Conservation (phyloP, 768 basidiomycete genomes). For the Rhodotorula diobovata region DNA sequence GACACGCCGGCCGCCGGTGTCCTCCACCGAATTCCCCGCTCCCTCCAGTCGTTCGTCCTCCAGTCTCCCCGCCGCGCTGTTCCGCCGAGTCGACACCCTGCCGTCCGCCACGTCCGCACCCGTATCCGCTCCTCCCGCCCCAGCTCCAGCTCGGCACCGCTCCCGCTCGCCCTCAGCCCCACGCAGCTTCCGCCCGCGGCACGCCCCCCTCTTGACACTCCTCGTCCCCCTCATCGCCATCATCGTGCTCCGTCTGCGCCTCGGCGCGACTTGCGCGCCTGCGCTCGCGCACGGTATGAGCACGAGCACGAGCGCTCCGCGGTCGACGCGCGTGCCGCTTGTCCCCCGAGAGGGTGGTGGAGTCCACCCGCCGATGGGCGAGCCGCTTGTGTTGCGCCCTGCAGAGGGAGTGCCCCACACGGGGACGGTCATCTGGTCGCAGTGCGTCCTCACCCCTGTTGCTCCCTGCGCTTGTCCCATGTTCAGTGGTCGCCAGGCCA, state of each 20-base stretch:
- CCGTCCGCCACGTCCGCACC: too few species aligned
- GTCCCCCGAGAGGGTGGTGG: not conserved
- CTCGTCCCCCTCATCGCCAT: not conserved
- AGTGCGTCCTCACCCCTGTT: slow-evolving; percentile 1
- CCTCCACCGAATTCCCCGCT: too few species aligned
- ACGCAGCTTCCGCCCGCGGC: not conserved
- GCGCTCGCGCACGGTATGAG: not conserved
- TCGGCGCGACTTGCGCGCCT: too few species aligned
- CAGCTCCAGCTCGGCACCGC: too few species aligned
- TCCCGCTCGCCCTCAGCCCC: too few species aligned
- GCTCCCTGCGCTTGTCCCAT: not conserved
- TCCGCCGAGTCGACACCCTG: too few species aligned
- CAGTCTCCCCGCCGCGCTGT: too few species aligned
- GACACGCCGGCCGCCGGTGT: too few species aligned
- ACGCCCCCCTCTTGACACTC: not conserved
- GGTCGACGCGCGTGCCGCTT: not conserved
- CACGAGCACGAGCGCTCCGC: not conserved
- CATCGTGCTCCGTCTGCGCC: not conserved
- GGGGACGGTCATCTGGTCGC: slow-evolving; percentile 18
- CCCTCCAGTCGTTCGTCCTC: too few species aligned
- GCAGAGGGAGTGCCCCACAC: too few species aligned
- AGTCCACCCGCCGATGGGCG: not conserved
- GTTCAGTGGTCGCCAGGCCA: too few species aligned
- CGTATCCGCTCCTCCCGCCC: too few species aligned
- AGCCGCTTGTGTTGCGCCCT: not conserved